A percentile compares a stretch with the other conserved stretches of the same genome.
phyloP scores from a whole-genome alignment of 805 yeast genomes.

The Lipomyces spencermartinsiae region DNA sequence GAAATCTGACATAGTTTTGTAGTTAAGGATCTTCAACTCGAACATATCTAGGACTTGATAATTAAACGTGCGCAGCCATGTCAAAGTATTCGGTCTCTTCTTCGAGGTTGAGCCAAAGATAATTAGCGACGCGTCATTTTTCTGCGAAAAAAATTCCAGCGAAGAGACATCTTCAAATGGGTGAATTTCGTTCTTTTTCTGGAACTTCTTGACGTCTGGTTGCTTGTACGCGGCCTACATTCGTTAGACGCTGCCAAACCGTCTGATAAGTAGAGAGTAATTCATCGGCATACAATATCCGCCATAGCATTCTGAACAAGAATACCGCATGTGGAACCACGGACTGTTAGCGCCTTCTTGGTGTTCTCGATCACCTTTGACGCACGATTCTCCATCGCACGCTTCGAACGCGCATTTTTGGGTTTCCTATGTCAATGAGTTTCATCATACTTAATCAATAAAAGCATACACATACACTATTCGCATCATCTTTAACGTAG shows the following conservation, averaged over 20 bases:
- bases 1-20: conserved; percentile 79
- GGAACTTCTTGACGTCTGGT: conserved; percentile 85
- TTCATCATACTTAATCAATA: not conserved
- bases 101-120: conserved; percentile 82
- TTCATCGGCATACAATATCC: conserved; percentile 56
- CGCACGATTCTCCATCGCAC: conserved; percentile 89
- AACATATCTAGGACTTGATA: conserved; percentile 92
- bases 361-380: conserved; percentile 88
- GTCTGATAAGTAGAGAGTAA: not conserved
- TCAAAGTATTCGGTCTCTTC: conserved; percentile 90
- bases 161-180: conserved; percentile 91
- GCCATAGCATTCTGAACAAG: conserved; percentile 85
- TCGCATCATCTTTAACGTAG: conserved; percentile 27
- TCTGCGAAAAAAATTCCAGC: conserved; percentile 91
- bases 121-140: conserved; percentile 86
- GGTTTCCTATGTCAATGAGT: conserved; percentile 61
- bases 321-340: conserved; percentile 82
- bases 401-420: conserved; percentile 92
- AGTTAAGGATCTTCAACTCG: conserved; percentile 75
- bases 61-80: conserved; percentile 88
- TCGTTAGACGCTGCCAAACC: conserved; percentile 3
- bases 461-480: conserved; percentile 21
- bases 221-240: conserved; percentile 58
- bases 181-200: conserved; percentile 83
- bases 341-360: conserved; percentile 87